Percentiles rank a stretch among this genome's conserved stretches.
phyloP scores from a whole-genome alignment of 140 eudicot genomes.

The Oenanthe javanica region DNA sequence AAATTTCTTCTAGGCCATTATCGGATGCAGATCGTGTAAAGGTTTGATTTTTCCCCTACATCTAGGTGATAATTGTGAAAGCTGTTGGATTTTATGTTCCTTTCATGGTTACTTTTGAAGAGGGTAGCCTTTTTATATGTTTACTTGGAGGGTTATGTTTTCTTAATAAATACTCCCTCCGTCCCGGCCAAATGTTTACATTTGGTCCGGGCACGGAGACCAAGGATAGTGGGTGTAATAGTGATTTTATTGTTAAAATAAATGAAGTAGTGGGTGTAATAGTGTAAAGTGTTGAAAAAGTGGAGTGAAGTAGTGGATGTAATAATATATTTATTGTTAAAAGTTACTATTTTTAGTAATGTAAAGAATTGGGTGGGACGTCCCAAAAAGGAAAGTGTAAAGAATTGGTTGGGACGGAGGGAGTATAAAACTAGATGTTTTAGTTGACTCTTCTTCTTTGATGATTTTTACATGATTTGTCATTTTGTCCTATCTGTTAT shows the following conservation, averaged over 20 bases:
- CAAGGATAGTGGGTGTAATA: too few species aligned
- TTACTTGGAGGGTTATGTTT: neutral
- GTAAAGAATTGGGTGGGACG: too few species aligned
- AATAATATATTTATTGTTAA: too few species aligned
- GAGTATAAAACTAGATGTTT: neutral
- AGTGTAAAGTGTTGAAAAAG: too few species aligned
- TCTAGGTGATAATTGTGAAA: neutral
- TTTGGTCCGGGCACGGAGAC: too few species aligned
- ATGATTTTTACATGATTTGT: neutral
- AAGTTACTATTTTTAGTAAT: too few species aligned
- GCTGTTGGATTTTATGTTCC: neutral
- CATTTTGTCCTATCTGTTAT: neutral
- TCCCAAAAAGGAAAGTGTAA: too few species aligned
- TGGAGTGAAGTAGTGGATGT: too few species aligned
- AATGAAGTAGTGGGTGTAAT: too few species aligned
- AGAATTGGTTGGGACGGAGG: too few species aligned
- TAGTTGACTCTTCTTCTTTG: neutral
- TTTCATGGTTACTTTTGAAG: neutral
- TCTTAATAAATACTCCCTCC: neutral
- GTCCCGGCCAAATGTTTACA: too few species aligned
- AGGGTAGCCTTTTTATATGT: neutral
- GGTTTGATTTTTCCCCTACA: constrained; percentile 28
- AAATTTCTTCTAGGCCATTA: constrained; percentile 78
- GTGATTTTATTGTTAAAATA: too few species aligned
- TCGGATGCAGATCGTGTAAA: constrained; percentile 91